Base-by-base conservation (phyloP, 768 basidiomycete species). In the Amanita rubescens region DNA sequence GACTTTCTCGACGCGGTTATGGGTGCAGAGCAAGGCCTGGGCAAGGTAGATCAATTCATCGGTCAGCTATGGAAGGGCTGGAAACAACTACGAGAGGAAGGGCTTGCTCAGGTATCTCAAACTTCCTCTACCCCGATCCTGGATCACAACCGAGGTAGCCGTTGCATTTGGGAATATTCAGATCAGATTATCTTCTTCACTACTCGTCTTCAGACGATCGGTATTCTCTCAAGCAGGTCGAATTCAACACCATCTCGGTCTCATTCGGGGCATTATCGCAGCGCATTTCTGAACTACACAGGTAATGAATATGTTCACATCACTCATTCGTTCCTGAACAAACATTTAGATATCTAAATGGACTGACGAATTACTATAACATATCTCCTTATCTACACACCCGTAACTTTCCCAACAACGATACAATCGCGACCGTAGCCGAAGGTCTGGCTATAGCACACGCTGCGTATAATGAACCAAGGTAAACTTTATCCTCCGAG, bases 141-240 rank as follows among this genome's bases (percentile, higher is more conserved):
- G 25, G 20, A 45, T n/a, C 17, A 30, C 32, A 19, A 22, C 47
- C 32, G 2, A 19, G 7, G 22, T 55, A 97, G 94, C 80, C 82
- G 0, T 71, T 90, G 43, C 89, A 96, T 56, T 78, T 98, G 5
- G 94, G 94, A 17, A 69, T 99, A 17, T 96, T 95, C 70, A 78
- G 95, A 51, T 96, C 94, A 9, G 95, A 99, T 71, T 99, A 97
- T 69, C 74, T 98, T 27, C 70, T 97, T 19, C 92, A 99, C n/a
- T n/a, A n/a, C 59, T 67, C 74, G 7, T 73, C 74, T 0, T 55
- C 59, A 3, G 63, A 69, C 8, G 27, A 30, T 30, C 27, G 8
- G 27, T 30, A 30, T 30, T 30, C 8, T 8, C 27, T 30, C 27
- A 30, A 32, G 20, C 66, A 97, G 64, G 95, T 98, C 38, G 95